These are phyloP conservation scores for Leccinum ochraceum DNA, from an alignment of 768 basidiomycete genomes.

Conservation along the genomic window DNA sequence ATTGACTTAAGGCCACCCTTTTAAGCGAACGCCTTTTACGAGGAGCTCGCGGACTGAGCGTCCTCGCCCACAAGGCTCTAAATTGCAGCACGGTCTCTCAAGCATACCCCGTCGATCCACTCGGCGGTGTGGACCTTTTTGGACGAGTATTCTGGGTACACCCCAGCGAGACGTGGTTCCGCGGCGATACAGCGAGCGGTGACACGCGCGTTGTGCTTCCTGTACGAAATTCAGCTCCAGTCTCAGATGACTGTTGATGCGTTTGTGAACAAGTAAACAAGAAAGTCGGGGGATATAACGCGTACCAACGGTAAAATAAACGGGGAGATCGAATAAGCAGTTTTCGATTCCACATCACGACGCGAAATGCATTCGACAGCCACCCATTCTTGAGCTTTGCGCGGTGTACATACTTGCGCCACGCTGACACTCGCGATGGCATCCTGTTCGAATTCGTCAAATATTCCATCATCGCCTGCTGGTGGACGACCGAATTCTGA, in stretches of 20 bases:
- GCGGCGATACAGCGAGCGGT: conserved; percentile 67
- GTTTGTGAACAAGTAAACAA: not conserved
- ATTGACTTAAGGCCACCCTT: conserved; percentile 47
- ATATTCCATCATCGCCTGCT: too few relatives aligned
- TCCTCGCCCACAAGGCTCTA: conserved; percentile 57
- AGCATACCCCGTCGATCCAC: conserved; percentile 66
- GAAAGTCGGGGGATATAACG: conserved; percentile 23
- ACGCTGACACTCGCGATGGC: conserved; percentile 64
- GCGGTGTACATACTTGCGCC: conserved; percentile 73
- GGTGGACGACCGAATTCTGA: too few relatives aligned
- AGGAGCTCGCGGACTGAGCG: not conserved
- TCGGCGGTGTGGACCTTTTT: conserved; percentile 81
- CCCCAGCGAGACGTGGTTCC: conserved; percentile 69
- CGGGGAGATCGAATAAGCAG: conserved; percentile 72
- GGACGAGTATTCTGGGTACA: conserved; percentile 55
- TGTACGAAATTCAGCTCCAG: conserved; percentile 80
- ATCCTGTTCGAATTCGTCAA: too few relatives aligned
- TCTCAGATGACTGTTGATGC: conserved; percentile 74
- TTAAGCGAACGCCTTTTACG: conserved; percentile 26
- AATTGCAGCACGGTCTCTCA: conserved; percentile 64
- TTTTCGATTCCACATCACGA: conserved; percentile 76
- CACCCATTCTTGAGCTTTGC: conserved; percentile 73
- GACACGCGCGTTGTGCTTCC: conserved; percentile 76
- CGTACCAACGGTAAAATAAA: conserved; percentile 47
- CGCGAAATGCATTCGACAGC: conserved; percentile 79